Base-by-base conservation (phyloP, 345 rosid species). In the Microcos paniculata region DNA sequence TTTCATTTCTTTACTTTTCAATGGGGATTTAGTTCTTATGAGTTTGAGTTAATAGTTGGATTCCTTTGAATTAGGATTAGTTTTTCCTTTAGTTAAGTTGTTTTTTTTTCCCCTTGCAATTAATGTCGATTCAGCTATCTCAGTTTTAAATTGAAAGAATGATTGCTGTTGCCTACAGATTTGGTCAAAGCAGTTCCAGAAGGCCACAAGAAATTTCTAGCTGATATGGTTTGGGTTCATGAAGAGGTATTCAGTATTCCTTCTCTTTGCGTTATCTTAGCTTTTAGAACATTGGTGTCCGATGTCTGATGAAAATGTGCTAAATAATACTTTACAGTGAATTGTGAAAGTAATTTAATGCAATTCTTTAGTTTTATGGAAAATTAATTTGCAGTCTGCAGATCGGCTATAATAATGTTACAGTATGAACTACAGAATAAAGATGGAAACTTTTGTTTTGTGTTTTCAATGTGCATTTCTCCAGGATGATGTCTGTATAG, bases 171-270 rank as follows among this genome's bases (percentile, higher is more conserved):
- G 56, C 59, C 35, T 71, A 24, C 86, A 95, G 98, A 89, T 78
- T 89, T 91, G 88, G 70, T 88, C 61, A 87, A 87, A 87, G 97
- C 84, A 0, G 91, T 95, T 33, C 97, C 96, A 13, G 93, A 89
- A 74, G 90, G 85, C 72, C 98, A 95, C 87, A 92, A 89, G 82
- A 89, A 86, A 86, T 95, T 92, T 84, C 90, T 95, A 75, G 89
- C 87, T 38, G 79, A 87, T 80, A 69, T 90, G 88, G 94, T 88
- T 43, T 94, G 97, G 98, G 90, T 92, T 71, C 90, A 92, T 80
- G 94, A 91, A 84, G 95, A 90, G 92, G 98, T 89, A 66, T 55
- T n/a, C n/a, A 55, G 21, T 23, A 28, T 6, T 70, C 52, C 16
- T 28, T 35, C 15, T 75, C 71, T 67, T 26, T 75, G 70, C 62